phyloP scores from a whole-genome alignment of 805 yeast genomes.

The Sungouiella thailandica region DNA sequence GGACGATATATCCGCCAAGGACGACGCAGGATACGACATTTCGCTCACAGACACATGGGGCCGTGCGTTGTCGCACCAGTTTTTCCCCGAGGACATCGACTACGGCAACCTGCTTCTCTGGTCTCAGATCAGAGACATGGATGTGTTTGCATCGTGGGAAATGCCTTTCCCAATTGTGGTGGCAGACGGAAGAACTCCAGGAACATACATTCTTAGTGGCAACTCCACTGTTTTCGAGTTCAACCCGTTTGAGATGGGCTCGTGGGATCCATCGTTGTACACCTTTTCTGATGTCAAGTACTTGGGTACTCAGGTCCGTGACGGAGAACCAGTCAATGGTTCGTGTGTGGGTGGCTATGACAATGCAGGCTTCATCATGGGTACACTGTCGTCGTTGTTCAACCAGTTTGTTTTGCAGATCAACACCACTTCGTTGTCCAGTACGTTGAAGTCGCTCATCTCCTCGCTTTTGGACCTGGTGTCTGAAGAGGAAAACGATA shows the following conservation, averaged over 20 bases:
- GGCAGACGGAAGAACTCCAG: slow-evolving; percentile 36
- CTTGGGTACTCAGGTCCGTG: slow-evolving; percentile 58
- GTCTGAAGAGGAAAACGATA: slow-evolving; percentile 25
- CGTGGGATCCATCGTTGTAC: slow-evolving; percentile 77
- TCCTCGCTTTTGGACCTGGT: slow-evolving; percentile 20
- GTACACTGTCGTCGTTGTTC: slow-evolving; percentile 36
- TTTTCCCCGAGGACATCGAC: slow-evolving; percentile 25
- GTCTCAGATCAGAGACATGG: slow-evolving; percentile 23
- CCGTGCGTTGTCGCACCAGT: slow-evolving; percentile 36
- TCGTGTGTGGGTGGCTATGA: slow-evolving; percentile 67
- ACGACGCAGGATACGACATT: slow-evolving; percentile 33
- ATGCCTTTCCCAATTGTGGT: slow-evolving; percentile 40
- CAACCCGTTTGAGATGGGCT: slow-evolving; percentile 53
- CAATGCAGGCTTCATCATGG: slow-evolving; percentile 47
- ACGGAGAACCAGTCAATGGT: slow-evolving; percentile 49
- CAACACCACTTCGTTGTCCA: slow-evolving; percentile 17
- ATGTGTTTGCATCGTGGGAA: slow-evolving; percentile 23
- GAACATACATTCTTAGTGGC: slow-evolving; percentile 22
- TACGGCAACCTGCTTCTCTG: slow-evolving; percentile 27
- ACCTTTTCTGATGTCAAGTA: slow-evolving; percentile 65
- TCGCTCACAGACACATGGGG: slow-evolving; percentile 42
- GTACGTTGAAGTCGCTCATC: slow-evolving; percentile 21
- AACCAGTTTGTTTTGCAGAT: slow-evolving; percentile 28
- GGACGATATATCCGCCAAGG: slow-evolving; percentile 26
- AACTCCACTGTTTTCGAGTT: slow-evolving; percentile 38